Evolutionary conservation across 805 yeast species (phyloP).

Genomic region (Wickerhamomyces mucosus): DNA sequence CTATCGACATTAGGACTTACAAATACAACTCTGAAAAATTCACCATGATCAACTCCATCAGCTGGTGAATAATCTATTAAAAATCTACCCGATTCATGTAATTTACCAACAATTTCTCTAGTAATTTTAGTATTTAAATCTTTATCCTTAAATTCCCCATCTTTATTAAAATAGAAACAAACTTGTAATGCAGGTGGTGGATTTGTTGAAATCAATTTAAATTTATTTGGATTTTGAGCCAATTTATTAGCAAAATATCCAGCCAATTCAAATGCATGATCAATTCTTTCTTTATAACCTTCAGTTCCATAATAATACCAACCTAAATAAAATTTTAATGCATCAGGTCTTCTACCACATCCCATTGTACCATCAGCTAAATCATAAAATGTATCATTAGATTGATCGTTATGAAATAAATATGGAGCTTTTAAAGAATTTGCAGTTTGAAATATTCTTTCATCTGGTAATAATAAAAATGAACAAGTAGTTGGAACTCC

Average conservation of each 20-base stretch:
- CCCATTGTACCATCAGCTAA: conserved; percentile 90
- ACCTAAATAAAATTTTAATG: conserved; percentile 65
- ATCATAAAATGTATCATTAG: conserved; percentile 51
- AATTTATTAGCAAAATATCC: conserved; percentile 48
- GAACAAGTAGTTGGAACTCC: conserved; percentile 80
- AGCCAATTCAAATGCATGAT: conserved; percentile 62
- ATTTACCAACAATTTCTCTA: conserved; percentile 46
- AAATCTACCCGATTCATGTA: conserved; percentile 57
- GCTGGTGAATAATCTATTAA: conserved; percentile 74
- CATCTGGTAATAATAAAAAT: conserved; percentile 65
- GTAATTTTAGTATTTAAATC: conserved; percentile 45
- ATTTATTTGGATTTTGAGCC: conserved; percentile 26
- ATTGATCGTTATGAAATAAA: conserved; percentile 53
- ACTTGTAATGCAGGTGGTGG: conserved; percentile 78
- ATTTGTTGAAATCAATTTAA: conserved; percentile 42
- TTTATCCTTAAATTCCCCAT: conserved; percentile 20
- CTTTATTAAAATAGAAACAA: conserved; percentile 64
- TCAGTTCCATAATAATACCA: conserved; percentile 72
- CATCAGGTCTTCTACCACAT: conserved; percentile 80
- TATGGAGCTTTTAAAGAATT: conserved; percentile 77
- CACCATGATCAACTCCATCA: conserved; percentile 51
- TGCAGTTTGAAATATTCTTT: conserved; percentile 52
- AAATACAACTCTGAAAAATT: conserved; percentile 78
- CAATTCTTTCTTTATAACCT: conserved; percentile 59
- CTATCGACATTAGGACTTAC: conserved; percentile 53